phyloP scores from a whole-genome alignment of 257 asterid species.

The Dorcoceras hygrometricum region DNA sequence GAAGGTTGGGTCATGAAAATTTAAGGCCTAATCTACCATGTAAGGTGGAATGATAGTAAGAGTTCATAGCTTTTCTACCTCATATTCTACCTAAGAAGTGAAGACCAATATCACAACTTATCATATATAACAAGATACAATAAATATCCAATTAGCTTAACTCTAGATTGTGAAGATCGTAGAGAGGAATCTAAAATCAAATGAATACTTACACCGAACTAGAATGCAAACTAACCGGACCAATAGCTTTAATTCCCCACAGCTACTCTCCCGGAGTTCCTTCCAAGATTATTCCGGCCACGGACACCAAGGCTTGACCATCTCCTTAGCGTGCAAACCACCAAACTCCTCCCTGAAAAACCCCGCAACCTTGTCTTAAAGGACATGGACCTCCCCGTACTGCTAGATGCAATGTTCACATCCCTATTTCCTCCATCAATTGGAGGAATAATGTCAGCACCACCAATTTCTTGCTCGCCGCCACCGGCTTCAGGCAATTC shows the following conservation, averaged over 20 bases:
- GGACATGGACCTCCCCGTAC: constrained; percentile 55
- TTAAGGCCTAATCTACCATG: neutral
- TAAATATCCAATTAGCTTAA: neutral
- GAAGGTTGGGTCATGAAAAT: neutral
- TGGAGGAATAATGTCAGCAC: constrained; percentile 28
- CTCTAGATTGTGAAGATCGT: neutral
- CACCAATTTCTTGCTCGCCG: constrained; percentile 28
- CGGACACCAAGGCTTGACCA: constrained; percentile 70
- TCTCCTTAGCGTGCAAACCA: constrained; percentile 63
- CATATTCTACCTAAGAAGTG: neutral
- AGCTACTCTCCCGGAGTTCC: constrained; percentile 29
- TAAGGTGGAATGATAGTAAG: neutral
- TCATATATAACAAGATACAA: neutral
- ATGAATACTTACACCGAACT: constrained; percentile 18
- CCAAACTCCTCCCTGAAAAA: constrained; percentile 55
- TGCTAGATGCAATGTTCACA: constrained; percentile 32
- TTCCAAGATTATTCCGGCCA: constrained; percentile 38
- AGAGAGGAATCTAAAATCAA: constrained; percentile 15
- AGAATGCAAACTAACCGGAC: constrained; percentile 24
- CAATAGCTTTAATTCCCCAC: constrained; percentile 22
- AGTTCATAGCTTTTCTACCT: neutral
- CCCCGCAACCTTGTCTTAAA: constrained; percentile 67
- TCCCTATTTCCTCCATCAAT: constrained; percentile 9
- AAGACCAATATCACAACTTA: neutral
- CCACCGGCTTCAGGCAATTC: constrained; percentile 34